Percentiles rank a stretch among this genome's conserved stretches.
Evolutionary conservation across 2,329 filamentous ascomycete species (phyloP).

Genomic region (Fusarium virguliforme): DNA sequence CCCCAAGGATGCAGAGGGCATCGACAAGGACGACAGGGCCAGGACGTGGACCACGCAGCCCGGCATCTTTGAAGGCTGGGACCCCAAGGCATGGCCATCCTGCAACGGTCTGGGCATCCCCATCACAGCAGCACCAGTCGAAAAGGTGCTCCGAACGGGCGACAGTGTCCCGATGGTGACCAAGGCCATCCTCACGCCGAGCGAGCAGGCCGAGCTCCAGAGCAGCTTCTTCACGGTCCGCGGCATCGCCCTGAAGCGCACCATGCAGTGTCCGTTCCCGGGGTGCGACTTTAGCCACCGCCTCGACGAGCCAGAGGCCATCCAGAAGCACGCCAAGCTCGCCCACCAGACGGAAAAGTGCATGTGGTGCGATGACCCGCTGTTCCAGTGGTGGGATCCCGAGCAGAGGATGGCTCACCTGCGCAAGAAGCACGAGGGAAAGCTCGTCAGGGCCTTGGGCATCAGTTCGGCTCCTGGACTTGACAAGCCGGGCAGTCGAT

Average conservation of each 20-base stretch:
- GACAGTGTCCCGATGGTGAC: slow-evolving; percentile 57
- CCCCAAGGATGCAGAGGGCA: not conserved
- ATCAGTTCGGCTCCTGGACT: not conserved
- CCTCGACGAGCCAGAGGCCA: slow-evolving; percentile 48
- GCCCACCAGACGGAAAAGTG: slow-evolving; percentile 57
- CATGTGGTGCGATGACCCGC: slow-evolving; percentile 55
- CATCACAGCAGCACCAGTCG: slow-evolving; percentile 47
- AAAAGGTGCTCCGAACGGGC: slow-evolving; percentile 57
- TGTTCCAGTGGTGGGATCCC: slow-evolving; percentile 53
- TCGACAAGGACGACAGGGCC: slow-evolving; percentile 11
- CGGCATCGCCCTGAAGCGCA: slow-evolving; percentile 48
- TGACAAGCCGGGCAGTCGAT: not conserved
- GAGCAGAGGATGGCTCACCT: slow-evolving; percentile 53
- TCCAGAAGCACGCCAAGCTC: slow-evolving; percentile 58
- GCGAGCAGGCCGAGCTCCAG: slow-evolving; percentile 59
- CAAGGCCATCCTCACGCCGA: slow-evolving; percentile 59
- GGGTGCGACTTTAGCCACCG: slow-evolving; percentile 57
- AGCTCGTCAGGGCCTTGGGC: slow-evolving; percentile 39
- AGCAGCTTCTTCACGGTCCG: slow-evolving; percentile 9
- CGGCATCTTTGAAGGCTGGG: slow-evolving; percentile 36
- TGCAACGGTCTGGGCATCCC: slow-evolving; percentile 34
- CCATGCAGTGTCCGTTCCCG: slow-evolving; percentile 57
- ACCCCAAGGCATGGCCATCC: slow-evolving; percentile 29
- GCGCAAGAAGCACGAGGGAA: slow-evolving; percentile 49
- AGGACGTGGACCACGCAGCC: slow-evolving; percentile 49